Base-by-base conservation (phyloP, 1,139 yeast genomes). In the Entelexis paramagnoliae region DNA sequence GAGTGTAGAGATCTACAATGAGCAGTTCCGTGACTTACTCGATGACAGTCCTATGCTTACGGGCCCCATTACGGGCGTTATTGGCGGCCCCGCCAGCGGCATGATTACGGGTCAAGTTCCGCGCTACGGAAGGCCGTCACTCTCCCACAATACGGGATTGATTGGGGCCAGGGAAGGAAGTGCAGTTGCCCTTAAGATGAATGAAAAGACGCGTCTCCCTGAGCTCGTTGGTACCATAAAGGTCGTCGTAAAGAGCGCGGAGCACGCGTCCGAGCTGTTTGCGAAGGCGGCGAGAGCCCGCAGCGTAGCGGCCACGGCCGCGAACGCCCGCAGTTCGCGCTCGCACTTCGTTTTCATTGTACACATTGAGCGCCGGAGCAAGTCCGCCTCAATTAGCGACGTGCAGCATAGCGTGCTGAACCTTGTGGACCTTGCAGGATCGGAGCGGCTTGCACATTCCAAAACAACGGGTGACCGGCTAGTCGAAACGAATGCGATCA, bases 1-100 rank as follows among this genome's bases (percentile, higher is more conserved):
- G 64, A 86, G 87, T 64, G 71, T 91, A 44, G 97, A 91, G 65
- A 87, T 91, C 46, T 89, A 91, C 69, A 89, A 89, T 63, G 97
- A 91, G 58, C 74, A 70, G 20, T 77, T 91, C 43, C 71, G 78
- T 35, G 98, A 91, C 66, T 69, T 91, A 51, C 69, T 87, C 34
- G 76, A 76, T 53, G 75, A 78, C 50, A 42, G 46, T 16, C 46
- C 46, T 2, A 42, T 42, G 46, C 29, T 42, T 4, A 42, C 46
- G 16, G 46, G 36, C 1, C 46, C 46, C 7, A 36, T 32, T 11
- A 20, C 46, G 1, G 46, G 46, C 3, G 5, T 42, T 3, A 14
- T 32, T 13, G 13, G 38, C 2, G 38, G 46, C 10, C 19, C 24
- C 6, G 24, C 24, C 24, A 22, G 24, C 24, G 24, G 24, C 6